phyloP scores from a whole-genome alignment of 2,329 filamentous ascomycete genomes.

The Knufia petricola region DNA sequence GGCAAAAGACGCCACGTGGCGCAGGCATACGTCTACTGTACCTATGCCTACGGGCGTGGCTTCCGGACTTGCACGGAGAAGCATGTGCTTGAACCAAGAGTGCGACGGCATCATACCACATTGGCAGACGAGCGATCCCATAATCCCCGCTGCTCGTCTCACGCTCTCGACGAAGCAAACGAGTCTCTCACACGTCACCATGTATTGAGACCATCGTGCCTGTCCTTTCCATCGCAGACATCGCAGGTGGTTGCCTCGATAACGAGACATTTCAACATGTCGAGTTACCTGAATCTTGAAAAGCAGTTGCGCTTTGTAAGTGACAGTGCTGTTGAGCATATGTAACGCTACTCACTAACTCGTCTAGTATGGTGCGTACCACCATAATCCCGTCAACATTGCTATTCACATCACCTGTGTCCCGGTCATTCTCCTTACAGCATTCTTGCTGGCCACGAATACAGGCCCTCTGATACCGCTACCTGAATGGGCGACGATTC shows the following conservation, averaged over 20 bases:
- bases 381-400: constrained; percentile 57
- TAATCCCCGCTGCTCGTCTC: not conserved
- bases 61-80: not conserved
- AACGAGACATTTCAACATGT: constrained; percentile 21
- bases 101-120: not conserved
- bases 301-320: constrained; percentile 58
- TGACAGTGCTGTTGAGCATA: too few relatives aligned
- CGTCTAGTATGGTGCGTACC: constrained; percentile 55
- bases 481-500: constrained; percentile 44
- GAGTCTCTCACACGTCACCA: not conserved
- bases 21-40: too few relatives aligned
- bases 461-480: constrained; percentile 43
- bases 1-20: not conserved
- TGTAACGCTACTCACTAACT: constrained; percentile 15
- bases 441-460: constrained; percentile 49
- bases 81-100: not conserved
- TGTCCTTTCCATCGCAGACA: not conserved
- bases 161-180: not conserved
- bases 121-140: not conserved
- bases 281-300: constrained; percentile 48
- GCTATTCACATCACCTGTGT: constrained; percentile 56
- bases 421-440: constrained; percentile 51
- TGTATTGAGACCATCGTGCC: not conserved
- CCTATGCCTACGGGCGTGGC: not conserved
- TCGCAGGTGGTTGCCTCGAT: not conserved